Evolutionary conservation across 2,329 filamentous ascomycete genomes (phyloP).

Genomic region (Aspergillus pseudonomiae): DNA sequence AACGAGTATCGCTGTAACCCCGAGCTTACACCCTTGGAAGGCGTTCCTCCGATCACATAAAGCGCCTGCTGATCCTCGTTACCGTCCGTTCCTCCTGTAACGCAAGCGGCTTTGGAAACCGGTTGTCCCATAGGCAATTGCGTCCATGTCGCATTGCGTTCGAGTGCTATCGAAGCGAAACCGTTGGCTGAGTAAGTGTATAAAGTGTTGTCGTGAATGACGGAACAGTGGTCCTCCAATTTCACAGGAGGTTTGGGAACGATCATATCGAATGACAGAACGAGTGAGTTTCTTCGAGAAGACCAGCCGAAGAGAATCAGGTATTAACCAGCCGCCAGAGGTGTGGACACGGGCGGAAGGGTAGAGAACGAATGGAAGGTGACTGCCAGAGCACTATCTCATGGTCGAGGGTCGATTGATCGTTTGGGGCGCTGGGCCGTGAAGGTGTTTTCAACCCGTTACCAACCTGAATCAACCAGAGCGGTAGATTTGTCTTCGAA

Average conservation of each 20-base stretch:
- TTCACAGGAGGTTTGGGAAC: constrained; percentile 70
- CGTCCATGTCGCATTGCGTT: constrained; percentile 72
- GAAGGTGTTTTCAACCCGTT: constrained; percentile 4
- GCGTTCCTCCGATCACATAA: constrained; percentile 80
- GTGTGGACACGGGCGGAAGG: constrained; percentile 14
- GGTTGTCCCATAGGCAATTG: constrained; percentile 65
- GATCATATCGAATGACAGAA: constrained; percentile 58
- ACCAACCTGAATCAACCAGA: constrained; percentile 3
- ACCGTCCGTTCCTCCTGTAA: constrained; percentile 65
- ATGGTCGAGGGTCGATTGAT: constrained; percentile 24
- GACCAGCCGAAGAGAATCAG: constrained; percentile 34
- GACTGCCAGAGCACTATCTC: constrained; percentile 44
- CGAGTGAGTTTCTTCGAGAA: constrained; percentile 25
- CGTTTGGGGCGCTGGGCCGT: constrained; percentile 10
- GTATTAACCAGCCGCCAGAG: constrained; percentile 30
- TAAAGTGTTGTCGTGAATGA: constrained; percentile 77
- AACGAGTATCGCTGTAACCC: constrained; percentile 75
- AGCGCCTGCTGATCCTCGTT: constrained; percentile 65
- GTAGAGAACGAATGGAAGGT: constrained; percentile 27
- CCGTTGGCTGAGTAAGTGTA: constrained; percentile 78
- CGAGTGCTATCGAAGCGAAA: constrained; percentile 73
- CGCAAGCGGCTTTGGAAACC: constrained; percentile 76
- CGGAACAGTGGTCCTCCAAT: constrained; percentile 78
- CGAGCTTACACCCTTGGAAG: constrained; percentile 60
- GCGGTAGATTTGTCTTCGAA: not conserved